A percentile compares a stretch with the other conserved stretches of the same genome.
Conservation (phyloP, 2,329 filamentous ascomycete genomes). For the Fusarium abutilonis region DNA sequence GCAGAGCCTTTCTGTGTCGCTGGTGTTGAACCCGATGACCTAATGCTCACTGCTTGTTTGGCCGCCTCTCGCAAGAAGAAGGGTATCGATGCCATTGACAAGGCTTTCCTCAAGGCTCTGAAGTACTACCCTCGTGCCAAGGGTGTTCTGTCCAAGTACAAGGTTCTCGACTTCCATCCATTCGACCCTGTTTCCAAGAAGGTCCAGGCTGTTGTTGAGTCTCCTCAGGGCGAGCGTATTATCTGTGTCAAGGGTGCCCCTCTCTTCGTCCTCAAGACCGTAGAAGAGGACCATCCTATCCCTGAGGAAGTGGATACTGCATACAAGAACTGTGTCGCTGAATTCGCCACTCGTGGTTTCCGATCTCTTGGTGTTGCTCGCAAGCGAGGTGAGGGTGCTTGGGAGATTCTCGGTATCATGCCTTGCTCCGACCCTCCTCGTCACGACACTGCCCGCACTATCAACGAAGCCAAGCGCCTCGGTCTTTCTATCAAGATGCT, state of each 20-base stretch:
- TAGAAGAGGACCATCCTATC: conserved; percentile 85
- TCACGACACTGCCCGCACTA: conserved; percentile 88
- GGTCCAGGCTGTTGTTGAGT: conserved; percentile 84
- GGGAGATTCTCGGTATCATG: conserved; percentile 96
- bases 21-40: conserved; percentile 84
- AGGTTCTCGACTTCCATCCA: conserved; percentile 83
- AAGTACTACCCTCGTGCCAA: conserved; percentile 86
- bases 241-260: conserved; percentile 92
- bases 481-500: conserved; percentile 96
- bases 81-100: conserved; percentile 94
- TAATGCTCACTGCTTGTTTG: conserved; percentile 91
- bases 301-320: conserved; percentile 79
- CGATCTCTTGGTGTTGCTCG: conserved; percentile 92
- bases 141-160: conserved; percentile 82
- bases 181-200: conserved; percentile 96
- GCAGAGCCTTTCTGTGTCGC: conserved; percentile 84
- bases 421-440: conserved; percentile 92
- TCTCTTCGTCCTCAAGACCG: conserved; percentile 85
- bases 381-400: conserved; percentile 81
- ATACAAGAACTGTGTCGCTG: conserved; percentile 92
- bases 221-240: conserved; percentile 83
- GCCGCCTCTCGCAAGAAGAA: conserved; percentile 94
- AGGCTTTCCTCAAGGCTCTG: conserved; percentile 89
- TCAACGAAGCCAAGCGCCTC: conserved; percentile 87
- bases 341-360: conserved; percentile 93